Evolutionary conservation across 1,284 basidiomycete species (phyloP).

Genomic region (Tausonia pullulans): DNA sequence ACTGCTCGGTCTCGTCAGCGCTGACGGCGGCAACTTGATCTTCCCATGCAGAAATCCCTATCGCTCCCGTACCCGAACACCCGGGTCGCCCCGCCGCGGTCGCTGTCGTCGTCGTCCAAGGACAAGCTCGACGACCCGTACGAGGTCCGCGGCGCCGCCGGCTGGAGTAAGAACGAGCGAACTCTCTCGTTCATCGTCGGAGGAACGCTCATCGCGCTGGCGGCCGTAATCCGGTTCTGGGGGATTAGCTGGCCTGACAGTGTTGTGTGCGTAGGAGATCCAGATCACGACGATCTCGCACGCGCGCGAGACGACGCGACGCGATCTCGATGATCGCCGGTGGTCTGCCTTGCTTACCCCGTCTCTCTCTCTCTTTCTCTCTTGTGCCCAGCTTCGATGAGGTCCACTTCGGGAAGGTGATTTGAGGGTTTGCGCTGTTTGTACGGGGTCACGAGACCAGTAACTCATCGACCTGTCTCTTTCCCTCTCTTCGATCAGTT

Average conservation of each 20-base stretch:
- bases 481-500: conserved; percentile 39
- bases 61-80: neutral
- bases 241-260: conserved; percentile 87
- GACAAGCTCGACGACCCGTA: neutral
- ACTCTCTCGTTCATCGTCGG: conserved; percentile 26
- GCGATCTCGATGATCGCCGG: no score
- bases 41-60: neutral
- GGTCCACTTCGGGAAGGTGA: conserved; percentile 77
- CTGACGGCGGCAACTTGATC: neutral
- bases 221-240: conserved; percentile 76
- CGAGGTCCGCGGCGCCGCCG: neutral
- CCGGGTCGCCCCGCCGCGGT: neutral
- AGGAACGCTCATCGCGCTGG: conserved; percentile 50
- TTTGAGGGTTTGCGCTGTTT: neutral
- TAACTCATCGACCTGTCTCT: no score
- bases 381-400: conserved; percentile 66
- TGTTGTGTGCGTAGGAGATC: conserved; percentile 63
- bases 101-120: neutral
- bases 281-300: neutral
- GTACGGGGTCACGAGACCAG: no score
- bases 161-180: conserved; percentile 21
- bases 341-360: neutral
- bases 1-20: no score
- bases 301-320: no score
- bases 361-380: conserved; percentile 4